Evolutionary conservation across 108 stramenopile genomes (phyloP), one percentile per base, ranked within the genome.

Genomic region (Skeletonema marinoi): DNA sequence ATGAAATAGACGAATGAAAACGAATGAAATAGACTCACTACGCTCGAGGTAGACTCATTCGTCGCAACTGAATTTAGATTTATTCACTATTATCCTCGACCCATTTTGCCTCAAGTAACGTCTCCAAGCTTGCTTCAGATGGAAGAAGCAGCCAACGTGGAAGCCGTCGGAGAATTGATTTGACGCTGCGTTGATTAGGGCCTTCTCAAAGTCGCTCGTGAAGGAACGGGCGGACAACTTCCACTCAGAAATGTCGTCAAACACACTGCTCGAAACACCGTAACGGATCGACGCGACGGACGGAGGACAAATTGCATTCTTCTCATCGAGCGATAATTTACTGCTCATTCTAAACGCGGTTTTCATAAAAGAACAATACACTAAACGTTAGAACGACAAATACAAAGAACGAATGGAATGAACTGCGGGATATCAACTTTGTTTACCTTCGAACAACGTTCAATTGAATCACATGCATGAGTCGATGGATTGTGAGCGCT

Each of bases 191-290:
- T 25, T 25, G 25, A 25, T 25, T 25, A 25, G 25, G 25, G 25
- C 25, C 25, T 25, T 25, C 25, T 25, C 25, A 25, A 25, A 25
- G 25, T 25, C 25, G 25, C 25, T 25, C 25, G 25, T 25, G 25
- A 25, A 25, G 25, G 25, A 25, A 25, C 25, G 25, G 25, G 25
- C 25, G 25, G 25, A 25, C 25, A 0, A 25, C 25, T 25, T 25
- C 73, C 73, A 71, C 38, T 77, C 35, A 36, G 35, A 25, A 25
- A 25, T 46, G 14, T 46, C 7, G 44, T 4, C 10, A 46, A 46
- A 46, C 7, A 46, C 14, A 16, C 44, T 8, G 11, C 44, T 10
- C 3, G 3, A 3, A 46, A 11, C 44, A 46, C 44, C 14, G 44
- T 3, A 46, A 46, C 44, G 44, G 44, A 46, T 46, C 44, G 25